Base-by-base conservation (phyloP, 768 basidiomycete species). In the Podaxis pistillaris region DNA sequence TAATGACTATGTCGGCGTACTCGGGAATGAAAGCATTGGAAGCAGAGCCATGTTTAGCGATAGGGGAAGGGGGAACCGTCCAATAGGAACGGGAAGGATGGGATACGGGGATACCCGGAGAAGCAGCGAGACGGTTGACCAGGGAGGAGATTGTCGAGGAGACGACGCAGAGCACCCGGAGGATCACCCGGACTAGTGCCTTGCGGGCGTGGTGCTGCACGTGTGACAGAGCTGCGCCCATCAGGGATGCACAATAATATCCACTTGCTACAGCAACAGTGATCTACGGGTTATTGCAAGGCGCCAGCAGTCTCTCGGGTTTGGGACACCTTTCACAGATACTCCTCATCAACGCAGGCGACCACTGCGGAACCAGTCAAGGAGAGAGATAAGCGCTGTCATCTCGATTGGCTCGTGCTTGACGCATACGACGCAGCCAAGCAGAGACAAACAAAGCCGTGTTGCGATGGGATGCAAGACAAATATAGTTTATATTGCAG, bases 1-100 rank as follows among this genome's bases (percentile, higher is more conserved):
- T 82, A 56, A 93, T 77, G 26, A 91, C 84, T 1, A 92, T 73
- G 65, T 93, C 91, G 4, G 83, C 87, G 55, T 86, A 74, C 0
- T 68, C 64, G 5, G 84, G 86, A 17, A 78, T 55, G 1, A 61
- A 58, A 44, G 64, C 56, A 40, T 70, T 68, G 5, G 67, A 57
- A 6, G 56, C 66, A 5, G 68, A 63, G 15, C 75, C 75, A 38
- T 76, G 72, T 36, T 64, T 65, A 2, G 83, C 74, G 15, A 88
- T 79, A 15, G 78, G 69, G 0, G 86, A 79, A 0, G 76, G 74
- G 1, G 88, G 87, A 8, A 78, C 68, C 7, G 80, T 81, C 90
- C 90, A 93, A 68, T 86, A 90, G 0, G 91, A 79, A 15, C 73
- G 69, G 0, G 83, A 83, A 2, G 87, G 83, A 62, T 83, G 78